phyloP scores from a whole-genome alignment of 805 yeast genomes.

The Barnettozyma sp. region DNA sequence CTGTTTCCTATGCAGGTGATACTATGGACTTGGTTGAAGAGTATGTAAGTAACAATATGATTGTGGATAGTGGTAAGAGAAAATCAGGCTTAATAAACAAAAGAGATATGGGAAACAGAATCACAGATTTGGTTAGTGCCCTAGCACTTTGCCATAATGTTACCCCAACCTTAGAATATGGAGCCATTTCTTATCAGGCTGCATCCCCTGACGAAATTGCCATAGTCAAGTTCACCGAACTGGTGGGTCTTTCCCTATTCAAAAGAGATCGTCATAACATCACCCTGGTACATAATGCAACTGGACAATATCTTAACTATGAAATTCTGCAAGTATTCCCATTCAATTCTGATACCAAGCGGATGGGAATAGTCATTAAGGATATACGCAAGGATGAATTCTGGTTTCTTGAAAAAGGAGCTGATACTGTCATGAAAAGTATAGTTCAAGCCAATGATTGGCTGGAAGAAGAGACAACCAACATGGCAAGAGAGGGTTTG shows the following conservation, averaged over 20 bases:
- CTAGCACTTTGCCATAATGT: constrained; percentile 96
- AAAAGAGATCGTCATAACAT: constrained; percentile 78
- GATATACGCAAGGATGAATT: constrained; percentile 58
- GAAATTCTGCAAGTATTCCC: constrained; percentile 84
- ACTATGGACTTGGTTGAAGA: constrained; percentile 83
- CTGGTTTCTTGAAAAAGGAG: constrained; percentile 91
- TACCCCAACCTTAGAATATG: constrained; percentile 84
- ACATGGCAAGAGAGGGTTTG: constrained; percentile 97
- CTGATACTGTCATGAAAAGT: constrained; percentile 85
- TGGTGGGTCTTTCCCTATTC: constrained; percentile 72
- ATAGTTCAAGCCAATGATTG: constrained; percentile 87
- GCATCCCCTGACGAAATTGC: constrained; percentile 99
- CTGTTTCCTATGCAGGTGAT: constrained; percentile 88
- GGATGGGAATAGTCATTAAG: constrained; percentile 87
- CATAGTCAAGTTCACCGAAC: constrained; percentile 84
- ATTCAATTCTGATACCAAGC: constrained; percentile 87
- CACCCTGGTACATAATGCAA: constrained; percentile 54
- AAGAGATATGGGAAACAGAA: constrained; percentile 68
- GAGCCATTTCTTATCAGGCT: constrained; percentile 80
- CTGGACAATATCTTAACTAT: constrained; percentile 46
- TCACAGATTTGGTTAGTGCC: constrained; percentile 73
- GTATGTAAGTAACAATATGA: constrained; percentile 36
- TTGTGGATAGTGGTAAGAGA: constrained; percentile 14
- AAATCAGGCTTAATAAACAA: constrained; percentile 30
- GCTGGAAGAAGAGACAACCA: constrained; percentile 95